A percentile compares a stretch with the other conserved stretches of the same genome.
Conservation (phyloP, 2,329 filamentous ascomycete genomes). For the Colletotrichum camelliae region DNA sequence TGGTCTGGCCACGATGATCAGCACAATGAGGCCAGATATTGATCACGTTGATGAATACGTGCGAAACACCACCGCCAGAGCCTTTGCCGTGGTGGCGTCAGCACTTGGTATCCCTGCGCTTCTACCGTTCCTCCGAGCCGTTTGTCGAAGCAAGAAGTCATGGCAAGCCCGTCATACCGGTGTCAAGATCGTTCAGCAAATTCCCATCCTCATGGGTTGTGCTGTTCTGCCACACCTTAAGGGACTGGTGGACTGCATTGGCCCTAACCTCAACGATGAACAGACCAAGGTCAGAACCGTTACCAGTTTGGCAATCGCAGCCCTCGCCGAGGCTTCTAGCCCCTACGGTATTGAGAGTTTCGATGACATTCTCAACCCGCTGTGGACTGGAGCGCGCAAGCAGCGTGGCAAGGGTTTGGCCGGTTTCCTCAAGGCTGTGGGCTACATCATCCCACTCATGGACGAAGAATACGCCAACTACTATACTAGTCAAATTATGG, state of each 20-base stretch:
- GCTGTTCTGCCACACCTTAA: slow-evolving; percentile 95
- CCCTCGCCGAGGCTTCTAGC: slow-evolving; percentile 93
- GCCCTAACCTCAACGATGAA: slow-evolving; percentile 94
- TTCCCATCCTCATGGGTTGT: slow-evolving; percentile 98
- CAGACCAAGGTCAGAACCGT: slow-evolving; percentile 98
- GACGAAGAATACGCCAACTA: slow-evolving; percentile 99
- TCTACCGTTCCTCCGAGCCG: slow-evolving; percentile 91
- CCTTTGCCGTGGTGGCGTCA: slow-evolving; percentile 96
- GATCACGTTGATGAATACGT: slow-evolving; percentile 99
- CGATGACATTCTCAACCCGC: slow-evolving; percentile 93
- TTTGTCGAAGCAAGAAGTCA: slow-evolving; percentile 97
- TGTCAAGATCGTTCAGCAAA: slow-evolving; percentile 99
- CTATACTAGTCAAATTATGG: slow-evolving; percentile 98
- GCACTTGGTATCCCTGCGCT: slow-evolving; percentile 95
- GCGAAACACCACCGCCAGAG: slow-evolving; percentile 94
- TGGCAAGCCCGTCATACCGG: slow-evolving; percentile 98
- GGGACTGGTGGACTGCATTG: slow-evolving; percentile 94
- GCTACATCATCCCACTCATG: slow-evolving; percentile 98
- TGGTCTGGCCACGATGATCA: slow-evolving; percentile 98
- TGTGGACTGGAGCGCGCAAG: slow-evolving; percentile 96
- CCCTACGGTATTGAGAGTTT: slow-evolving; percentile 99
- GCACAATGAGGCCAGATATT: slow-evolving; percentile 98
- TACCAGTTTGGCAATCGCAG: slow-evolving; percentile 92
- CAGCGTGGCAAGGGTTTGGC: slow-evolving; percentile 96
- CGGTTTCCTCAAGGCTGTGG: slow-evolving; percentile 95